Conservation (phyloP, 192 early-diverging fungal genomes). For the Bifiguratus adelaidae region DNA sequence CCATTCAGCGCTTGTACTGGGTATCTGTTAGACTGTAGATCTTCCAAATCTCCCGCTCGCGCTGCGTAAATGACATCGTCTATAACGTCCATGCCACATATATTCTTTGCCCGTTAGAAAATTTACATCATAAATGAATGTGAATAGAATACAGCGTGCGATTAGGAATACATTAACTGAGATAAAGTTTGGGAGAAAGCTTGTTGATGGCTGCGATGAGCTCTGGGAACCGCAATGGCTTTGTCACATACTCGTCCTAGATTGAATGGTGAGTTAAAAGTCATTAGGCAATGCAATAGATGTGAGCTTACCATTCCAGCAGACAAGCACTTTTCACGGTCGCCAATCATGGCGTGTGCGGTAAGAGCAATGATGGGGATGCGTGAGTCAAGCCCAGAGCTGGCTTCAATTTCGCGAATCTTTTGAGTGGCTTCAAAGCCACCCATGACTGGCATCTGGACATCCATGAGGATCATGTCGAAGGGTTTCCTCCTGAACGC, state of each 20-base stretch:
- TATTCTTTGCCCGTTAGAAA: too few species aligned
- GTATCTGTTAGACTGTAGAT: constrained; percentile 32
- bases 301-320: constrained; percentile 60
- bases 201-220: constrained; percentile 58
- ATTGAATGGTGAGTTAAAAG: neutral
- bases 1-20: constrained; percentile 14
- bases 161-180: too few species aligned
- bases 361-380: constrained; percentile 80
- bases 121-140: neutral
- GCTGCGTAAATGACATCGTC: constrained; percentile 58
- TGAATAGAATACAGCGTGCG: neutral
- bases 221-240: constrained; percentile 50
- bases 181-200: constrained; percentile 39
- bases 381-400: constrained; percentile 22
- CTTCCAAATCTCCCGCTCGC: constrained; percentile 66
- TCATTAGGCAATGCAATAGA: neutral
- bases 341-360: constrained; percentile 85
- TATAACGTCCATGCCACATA: too few species aligned
- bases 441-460: constrained; percentile 84
- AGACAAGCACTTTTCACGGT: constrained; percentile 75
- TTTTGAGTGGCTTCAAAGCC: constrained; percentile 78
- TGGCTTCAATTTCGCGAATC: constrained; percentile 60
- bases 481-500: constrained; percentile 45
- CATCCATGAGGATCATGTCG: constrained; percentile 76
- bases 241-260: constrained; percentile 52